Evolutionary conservation across 2,329 filamentous ascomycete species (phyloP), one percentile per base, ranked within the genome.

Genomic region (Lecanosticta acicola): DNA sequence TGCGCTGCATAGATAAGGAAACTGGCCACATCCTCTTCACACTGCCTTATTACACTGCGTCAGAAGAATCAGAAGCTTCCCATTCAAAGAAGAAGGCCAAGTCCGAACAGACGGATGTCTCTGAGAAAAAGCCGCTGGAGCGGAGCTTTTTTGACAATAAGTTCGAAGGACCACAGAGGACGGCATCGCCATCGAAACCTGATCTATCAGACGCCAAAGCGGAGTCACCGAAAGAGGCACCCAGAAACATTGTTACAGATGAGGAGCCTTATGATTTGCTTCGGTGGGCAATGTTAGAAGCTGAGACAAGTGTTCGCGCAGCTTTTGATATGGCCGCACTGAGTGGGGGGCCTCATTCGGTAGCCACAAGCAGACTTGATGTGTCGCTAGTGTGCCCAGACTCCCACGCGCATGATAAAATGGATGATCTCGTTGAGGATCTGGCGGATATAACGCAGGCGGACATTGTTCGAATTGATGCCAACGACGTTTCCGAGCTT

Each of bases 401-500:
- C 1, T 72, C 73, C 19, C 71, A 76, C 34, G 75, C 76, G 71
- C 32, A 77, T 73, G 45, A 62, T 65, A 38, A 62, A 29, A 66
- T 87, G 29, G 75, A 83, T 51, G 66, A 70, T 3, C 69, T 86
- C n/a, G 77, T 90, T 1, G 73, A 79, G 48, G 74, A 79, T 41
- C 69, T 84, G 35, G 84, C 85, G 0, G 68, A 70, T 10, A 74
- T 80, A 26, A 68, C 85, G 4, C 70, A 69, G 4, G 83, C 85
- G 2, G 81, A 91, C 54, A 60, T 91, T 2, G 68, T 93, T 24
- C 75, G 78, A 16, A 62, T 94, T 9, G 78, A 83, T 59, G 80
- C 86, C 1, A 77, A 82, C 51, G 83, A 85, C 58, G 68, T 94
- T 43, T 84, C 84, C 2, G 75, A 83, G 40, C 70, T 93, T 19